Base-by-base conservation (phyloP, 2,329 filamentous ascomycete genomes). In the Trichophyton rubrum region DNA sequence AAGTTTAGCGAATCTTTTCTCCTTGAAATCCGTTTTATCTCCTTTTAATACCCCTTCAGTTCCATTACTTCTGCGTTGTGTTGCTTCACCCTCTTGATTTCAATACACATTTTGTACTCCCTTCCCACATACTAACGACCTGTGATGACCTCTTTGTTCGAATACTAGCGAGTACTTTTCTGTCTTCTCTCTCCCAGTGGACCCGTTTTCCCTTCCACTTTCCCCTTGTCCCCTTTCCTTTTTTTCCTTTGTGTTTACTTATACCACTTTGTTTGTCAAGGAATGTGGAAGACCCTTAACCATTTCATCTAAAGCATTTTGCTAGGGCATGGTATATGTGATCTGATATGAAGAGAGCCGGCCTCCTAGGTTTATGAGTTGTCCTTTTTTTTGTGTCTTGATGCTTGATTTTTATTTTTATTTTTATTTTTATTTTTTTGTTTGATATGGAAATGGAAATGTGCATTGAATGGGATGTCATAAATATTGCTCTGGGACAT, bases 251-350 rank as follows among this genome's bases (percentile, higher is more conserved):
- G 11, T 17, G n/a, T 43, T 43, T 43, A n/a, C 40, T 43, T 43
- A 43, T 43, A 43, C 40, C 40, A 43, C 40, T 43, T 43, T 43
- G 40, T 43, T 43, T 43, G 40, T 43, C 49, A 53, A 33, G 8
- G 22, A 33, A n/a, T n/a, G 49, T 27, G 49, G 22, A 53, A 53
- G 24, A 5, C 49, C 49, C 33, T 2, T 38, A 13, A 13, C 33
- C 49, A 24, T 53, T 33, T 30, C 22, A 13, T 53, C 13, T 30
- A 15, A 33, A 53, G 49, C 49, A 53, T 53, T 53, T 43, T 53
- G 49, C 24, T 53, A 24, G 49, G 49, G 49, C 49, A 33, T 53
- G 49, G 49, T 33, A 53, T 53, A 53, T 53, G 49, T 53, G 49
- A 53, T 33, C 27, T 38, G 33, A 38, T 38, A 9, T 27, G 27